Conservation (phyloP, 169 alveolate genomes). For the Cyclospora cayetanensis region DNA sequence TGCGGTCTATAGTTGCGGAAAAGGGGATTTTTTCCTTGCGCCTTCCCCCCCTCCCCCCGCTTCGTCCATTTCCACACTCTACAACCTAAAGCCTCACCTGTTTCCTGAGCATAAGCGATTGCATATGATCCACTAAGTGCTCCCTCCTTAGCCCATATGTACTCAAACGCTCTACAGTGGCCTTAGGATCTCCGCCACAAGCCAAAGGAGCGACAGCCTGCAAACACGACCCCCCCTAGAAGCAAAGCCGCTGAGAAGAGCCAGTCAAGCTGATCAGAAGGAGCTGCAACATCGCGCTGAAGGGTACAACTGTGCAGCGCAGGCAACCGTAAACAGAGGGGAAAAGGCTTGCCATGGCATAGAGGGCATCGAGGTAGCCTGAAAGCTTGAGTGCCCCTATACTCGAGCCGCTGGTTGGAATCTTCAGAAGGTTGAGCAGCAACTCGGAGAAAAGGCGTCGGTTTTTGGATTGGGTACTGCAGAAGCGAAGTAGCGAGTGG, state of each 20-base stretch:
- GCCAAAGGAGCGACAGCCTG: not conserved
- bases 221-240: not conserved
- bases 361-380: conserved; percentile 36
- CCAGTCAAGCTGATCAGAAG: too few relatives aligned
- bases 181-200: not conserved
- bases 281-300: too few relatives aligned
- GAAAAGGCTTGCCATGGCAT: not conserved
- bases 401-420: not conserved
- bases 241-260: too few relatives aligned
- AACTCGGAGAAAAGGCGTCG: conserved; percentile 14
- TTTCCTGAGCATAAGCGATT: too few relatives aligned
- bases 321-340: too few relatives aligned
- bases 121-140: not conserved
- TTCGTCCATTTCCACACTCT: too few relatives aligned
- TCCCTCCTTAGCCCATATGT: not conserved
- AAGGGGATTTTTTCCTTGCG: too few relatives aligned
- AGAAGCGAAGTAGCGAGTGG: too few relatives aligned
- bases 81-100: too few relatives aligned
- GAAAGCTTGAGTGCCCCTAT: conserved; percentile 2
- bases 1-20: too few relatives aligned
- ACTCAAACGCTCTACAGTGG: not conserved
- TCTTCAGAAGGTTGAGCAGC: not conserved
- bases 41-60: too few relatives aligned
- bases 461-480: conserved; percentile 37
- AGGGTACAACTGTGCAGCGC: too few relatives aligned